Percentiles rank a stretch among this genome's conserved stretches.
Evolutionary conservation across 768 basidiomycete species (phyloP).

Genomic region (Leccinum barrowsii): DNA sequence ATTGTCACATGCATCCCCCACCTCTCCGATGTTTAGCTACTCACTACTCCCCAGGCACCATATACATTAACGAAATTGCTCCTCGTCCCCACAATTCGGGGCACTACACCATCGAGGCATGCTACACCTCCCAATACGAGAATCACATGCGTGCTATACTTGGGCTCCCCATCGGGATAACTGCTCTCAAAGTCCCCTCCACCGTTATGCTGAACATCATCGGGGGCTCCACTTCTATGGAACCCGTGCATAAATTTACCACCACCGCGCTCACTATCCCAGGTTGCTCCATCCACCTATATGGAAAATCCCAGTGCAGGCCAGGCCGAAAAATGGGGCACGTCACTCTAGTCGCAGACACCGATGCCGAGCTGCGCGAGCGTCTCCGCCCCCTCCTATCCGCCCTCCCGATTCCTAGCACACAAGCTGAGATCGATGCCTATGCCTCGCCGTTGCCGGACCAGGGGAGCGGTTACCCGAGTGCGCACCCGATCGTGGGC

Average conservation of each 20-base stretch:
- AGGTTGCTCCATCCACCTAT: slow-evolving; percentile 83
- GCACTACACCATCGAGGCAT: slow-evolving; percentile 98
- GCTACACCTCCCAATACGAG: slow-evolving; percentile 93
- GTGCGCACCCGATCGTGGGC: slow-evolving; percentile 74
- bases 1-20: slow-evolving; percentile 13
- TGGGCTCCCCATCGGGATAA: slow-evolving; percentile 83
- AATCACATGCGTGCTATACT: slow-evolving; percentile 96
- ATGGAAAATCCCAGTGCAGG: slow-evolving; percentile 89
- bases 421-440: slow-evolving; percentile 45
- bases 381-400: slow-evolving; percentile 74
- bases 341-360: slow-evolving; percentile 81
- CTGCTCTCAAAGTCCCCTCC: slow-evolving; percentile 80
- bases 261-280: slow-evolving; percentile 62
- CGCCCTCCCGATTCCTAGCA: slow-evolving; percentile 46
- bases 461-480: slow-evolving; percentile 52
- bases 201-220: slow-evolving; percentile 94
- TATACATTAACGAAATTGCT: slow-evolving; percentile 95
- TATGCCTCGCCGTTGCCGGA: slow-evolving; percentile 47
- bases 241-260: slow-evolving; percentile 53
- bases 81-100: slow-evolving; percentile 98
- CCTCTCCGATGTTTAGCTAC: neutral
- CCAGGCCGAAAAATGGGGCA: slow-evolving; percentile 98
- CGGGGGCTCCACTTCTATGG: slow-evolving; percentile 68
- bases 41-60: slow-evolving; percentile 45
- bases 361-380: slow-evolving; percentile 67